Percentiles rank a stretch among this genome's conserved stretches.
These are phyloP conservation scores for Lumnitzera littorea DNA, from an alignment of 345 rosid genomes.

Conservation along the genomic window DNA sequence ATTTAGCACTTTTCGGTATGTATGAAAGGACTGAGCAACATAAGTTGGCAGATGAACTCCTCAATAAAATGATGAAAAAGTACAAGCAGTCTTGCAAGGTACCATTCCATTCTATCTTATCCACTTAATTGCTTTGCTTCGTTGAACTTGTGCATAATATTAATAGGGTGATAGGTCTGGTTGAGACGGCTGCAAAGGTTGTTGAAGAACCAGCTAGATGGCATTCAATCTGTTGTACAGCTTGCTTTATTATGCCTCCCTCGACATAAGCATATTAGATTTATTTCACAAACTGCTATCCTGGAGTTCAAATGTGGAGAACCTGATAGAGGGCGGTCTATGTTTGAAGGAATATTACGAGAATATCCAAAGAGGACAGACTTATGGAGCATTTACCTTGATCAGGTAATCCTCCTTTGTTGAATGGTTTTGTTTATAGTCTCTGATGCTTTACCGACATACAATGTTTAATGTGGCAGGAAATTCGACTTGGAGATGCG, in stretches of 20 bases:
- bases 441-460: not conserved
- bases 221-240: conserved; percentile 53
- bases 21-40: conserved; percentile 80
- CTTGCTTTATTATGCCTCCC: conserved; percentile 82
- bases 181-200: conserved; percentile 50
- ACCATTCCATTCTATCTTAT: not conserved
- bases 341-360: conserved; percentile 79
- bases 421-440: not conserved
- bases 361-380: conserved; percentile 96
- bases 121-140: not conserved
- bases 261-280: conserved; percentile 72
- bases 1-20: conserved; percentile 71
- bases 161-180: conserved; percentile 48
- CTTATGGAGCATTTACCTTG: conserved; percentile 92
- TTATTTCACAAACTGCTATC: conserved; percentile 78
- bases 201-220: conserved; percentile 50
- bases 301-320: conserved; percentile 82
- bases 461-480: conserved; percentile 35
- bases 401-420: conserved; percentile 47
- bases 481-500: conserved; percentile 66
- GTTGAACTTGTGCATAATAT: too few species aligned
- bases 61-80: conserved; percentile 71
- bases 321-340: conserved; percentile 81
- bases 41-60: conserved; percentile 65
- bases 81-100: conserved; percentile 97